A percentile compares a stretch with the other conserved stretches of the same genome.
Evolutionary conservation across 179 eudicot species (phyloP).

Genomic region (Spinacia oleracea): DNA sequence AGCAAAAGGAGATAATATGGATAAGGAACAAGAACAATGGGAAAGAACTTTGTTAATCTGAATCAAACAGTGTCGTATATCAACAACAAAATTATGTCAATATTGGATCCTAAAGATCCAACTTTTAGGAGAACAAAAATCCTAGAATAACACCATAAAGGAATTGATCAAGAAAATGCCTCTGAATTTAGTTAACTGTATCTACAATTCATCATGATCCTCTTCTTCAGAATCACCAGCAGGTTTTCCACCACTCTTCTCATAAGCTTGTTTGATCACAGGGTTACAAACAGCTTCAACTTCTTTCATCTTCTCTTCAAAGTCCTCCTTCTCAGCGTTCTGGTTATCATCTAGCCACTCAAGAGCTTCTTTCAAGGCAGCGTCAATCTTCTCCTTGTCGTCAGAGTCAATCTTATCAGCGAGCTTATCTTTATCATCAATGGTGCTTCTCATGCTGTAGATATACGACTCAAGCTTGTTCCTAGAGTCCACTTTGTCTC

Average conservation of each 20-base stretch:
- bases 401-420: conserved; percentile 38
- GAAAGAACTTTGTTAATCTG: background rate
- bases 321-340: conserved; percentile 33
- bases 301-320: conserved; percentile 45
- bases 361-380: conserved; percentile 34
- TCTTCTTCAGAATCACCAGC: conserved; percentile 27
- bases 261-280: conserved; percentile 38
- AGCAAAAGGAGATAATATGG: background rate
- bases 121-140: conserved; percentile 5
- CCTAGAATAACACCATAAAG: background rate
- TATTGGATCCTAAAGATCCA: background rate
- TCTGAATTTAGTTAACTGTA: background rate
- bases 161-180: background rate
- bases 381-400: conserved; percentile 31
- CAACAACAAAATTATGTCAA: background rate
- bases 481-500: conserved; percentile 35
- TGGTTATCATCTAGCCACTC: conserved; percentile 40
- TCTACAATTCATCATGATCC: conserved; percentile 34
- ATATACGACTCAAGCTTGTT: conserved; percentile 37
- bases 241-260: conserved; percentile 32
- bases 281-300: conserved; percentile 41
- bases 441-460: conserved; percentile 40
- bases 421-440: conserved; percentile 36
- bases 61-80: background rate
- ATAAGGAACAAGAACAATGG: background rate